Percentiles rank a stretch among this genome's conserved stretches.
Conservation (phyloP, 768 basidiomycete genomes). For the Hericium alpestre region DNA sequence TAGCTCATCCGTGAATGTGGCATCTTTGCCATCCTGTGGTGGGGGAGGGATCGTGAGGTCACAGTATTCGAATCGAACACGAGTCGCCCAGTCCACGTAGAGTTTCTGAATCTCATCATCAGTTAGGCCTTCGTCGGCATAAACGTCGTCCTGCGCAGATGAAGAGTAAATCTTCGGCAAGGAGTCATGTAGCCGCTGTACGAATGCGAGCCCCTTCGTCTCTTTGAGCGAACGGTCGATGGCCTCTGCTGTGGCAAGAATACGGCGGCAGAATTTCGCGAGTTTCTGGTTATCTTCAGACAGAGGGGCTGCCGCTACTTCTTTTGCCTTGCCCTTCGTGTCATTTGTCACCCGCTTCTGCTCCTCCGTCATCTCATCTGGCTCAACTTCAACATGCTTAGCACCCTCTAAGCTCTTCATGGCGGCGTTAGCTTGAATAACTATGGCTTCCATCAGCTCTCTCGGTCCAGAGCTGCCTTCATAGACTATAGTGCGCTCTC, state of each 20-base stretch:
- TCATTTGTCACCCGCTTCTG: constrained; percentile 75
- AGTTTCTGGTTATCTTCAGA: constrained; percentile 74
- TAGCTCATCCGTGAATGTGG: constrained; percentile 36
- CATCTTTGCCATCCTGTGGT: constrained; percentile 14
- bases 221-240: constrained; percentile 85
- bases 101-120: constrained; percentile 58
- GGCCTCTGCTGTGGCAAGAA: constrained; percentile 68
- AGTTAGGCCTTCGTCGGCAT: constrained; percentile 42
- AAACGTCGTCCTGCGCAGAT: constrained; percentile 22
- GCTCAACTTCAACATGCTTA: constrained; percentile 33
- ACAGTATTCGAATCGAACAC: constrained; percentile 83
- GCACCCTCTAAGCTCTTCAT: constrained; percentile 74
- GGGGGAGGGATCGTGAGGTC: constrained; percentile 51
- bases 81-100: constrained; percentile 79
- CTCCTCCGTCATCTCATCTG: constrained; percentile 77
- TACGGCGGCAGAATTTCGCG: constrained; percentile 74
- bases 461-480: constrained; percentile 88
- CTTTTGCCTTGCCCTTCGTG: constrained; percentile 58
- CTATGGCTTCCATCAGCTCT: constrained; percentile 83
- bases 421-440: constrained; percentile 87
- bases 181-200: constrained; percentile 63
- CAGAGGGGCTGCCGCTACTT: constrained; percentile 28
- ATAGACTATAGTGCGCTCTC: constrained; percentile 78
- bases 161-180: constrained; percentile 63
- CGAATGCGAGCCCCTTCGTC: constrained; percentile 82